A percentile compares a stretch with the other conserved stretches of the same genome.
These are phyloP conservation scores for Coccomyxa sp. DNA, from an alignment of 139 green algal genomes.

Conservation along the genomic window DNA sequence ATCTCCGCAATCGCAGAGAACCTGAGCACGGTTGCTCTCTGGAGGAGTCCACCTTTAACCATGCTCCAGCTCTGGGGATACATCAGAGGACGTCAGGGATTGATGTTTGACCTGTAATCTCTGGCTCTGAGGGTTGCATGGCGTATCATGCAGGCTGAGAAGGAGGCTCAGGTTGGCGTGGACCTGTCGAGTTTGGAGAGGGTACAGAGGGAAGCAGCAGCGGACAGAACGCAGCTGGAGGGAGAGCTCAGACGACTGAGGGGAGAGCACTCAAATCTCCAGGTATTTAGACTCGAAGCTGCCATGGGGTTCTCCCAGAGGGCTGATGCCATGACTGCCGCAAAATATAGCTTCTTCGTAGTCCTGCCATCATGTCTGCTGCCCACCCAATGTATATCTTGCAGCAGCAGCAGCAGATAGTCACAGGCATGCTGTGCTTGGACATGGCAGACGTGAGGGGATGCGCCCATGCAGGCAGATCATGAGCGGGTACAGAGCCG, in stretches of 20 bases:
- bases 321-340: too few relatives aligned
- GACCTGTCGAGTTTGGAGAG: neutral
- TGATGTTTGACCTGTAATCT: too few relatives aligned
- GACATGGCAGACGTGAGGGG: neutral
- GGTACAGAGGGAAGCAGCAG: neutral
- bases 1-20: too few relatives aligned
- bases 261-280: neutral
- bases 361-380: too few relatives aligned
- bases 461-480: conserved; percentile 2
- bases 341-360: too few relatives aligned
- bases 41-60: too few relatives aligned
- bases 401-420: too few relatives aligned
- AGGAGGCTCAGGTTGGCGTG: neutral
- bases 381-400: too few relatives aligned
- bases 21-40: too few relatives aligned
- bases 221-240: neutral
- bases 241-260: neutral
- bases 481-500: conserved; percentile 10
- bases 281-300: neutral
- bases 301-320: neutral
- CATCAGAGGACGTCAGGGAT: too few relatives aligned
- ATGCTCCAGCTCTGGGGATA: too few relatives aligned
- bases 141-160: neutral
- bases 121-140: too few relatives aligned
- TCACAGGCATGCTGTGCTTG: neutral